These are phyloP conservation scores for Neopestalotiopsis clavispora DNA, from an alignment of 2,329 filamentous ascomycete species.

Conservation along the genomic window DNA sequence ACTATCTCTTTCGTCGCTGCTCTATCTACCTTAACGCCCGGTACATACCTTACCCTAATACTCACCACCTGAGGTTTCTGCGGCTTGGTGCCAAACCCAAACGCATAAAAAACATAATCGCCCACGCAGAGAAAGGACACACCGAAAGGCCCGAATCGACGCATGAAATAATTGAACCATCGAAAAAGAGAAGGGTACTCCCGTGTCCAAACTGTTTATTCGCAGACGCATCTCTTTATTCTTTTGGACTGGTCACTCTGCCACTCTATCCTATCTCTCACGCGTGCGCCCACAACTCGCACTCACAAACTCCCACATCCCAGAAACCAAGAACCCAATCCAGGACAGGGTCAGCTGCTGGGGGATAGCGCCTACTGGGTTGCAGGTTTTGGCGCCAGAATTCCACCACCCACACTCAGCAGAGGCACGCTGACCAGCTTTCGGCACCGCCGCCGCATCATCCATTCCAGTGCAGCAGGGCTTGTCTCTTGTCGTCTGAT, in stretches of 20 bases:
- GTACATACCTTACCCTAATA: background rate
- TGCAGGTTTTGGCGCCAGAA: slow-evolving; percentile 12
- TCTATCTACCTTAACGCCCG: background rate
- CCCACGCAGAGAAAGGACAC: background rate
- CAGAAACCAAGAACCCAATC: background rate
- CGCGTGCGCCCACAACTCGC: background rate
- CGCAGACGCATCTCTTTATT: background rate
- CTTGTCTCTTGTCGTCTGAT: slow-evolving; percentile 6
- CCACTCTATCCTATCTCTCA: background rate
- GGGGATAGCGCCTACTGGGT: slow-evolving; percentile 14
- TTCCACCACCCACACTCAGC: slow-evolving; percentile 8
- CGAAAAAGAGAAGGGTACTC: background rate
- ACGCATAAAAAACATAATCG: slow-evolving; percentile 7
- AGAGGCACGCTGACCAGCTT: slow-evolving; percentile 5
- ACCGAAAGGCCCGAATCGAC: slow-evolving; percentile 9
- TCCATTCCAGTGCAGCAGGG: slow-evolving; percentile 7
- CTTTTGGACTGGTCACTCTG: background rate
- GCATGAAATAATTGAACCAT: slow-evolving; percentile 14
- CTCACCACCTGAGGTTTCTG: background rate
- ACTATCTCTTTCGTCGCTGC: background rate
- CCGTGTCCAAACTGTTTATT: background rate
- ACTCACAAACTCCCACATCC: background rate
- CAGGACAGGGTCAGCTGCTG: slow-evolving; percentile 16
- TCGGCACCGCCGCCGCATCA: slow-evolving; percentile 15
- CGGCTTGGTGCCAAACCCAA: slow-evolving; percentile 8